Conservation (phyloP, 805 yeast genomes). For the Barnettozyma wickerhamii region DNA sequence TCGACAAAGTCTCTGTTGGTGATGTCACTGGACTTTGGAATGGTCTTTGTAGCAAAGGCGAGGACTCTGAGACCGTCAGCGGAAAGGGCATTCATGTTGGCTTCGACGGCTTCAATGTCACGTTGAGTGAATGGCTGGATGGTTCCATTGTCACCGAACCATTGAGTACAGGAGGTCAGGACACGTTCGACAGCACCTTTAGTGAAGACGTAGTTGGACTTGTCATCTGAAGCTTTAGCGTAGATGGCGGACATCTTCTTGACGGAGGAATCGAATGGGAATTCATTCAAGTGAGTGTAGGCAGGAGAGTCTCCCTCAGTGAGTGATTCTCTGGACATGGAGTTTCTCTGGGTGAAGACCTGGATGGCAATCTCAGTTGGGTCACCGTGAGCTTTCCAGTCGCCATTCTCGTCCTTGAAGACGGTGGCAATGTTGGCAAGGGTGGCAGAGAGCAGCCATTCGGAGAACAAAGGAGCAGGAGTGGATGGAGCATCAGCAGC, state of each 20-base stretch:
- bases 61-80: constrained; percentile 67
- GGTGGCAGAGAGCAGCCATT: constrained; percentile 64
- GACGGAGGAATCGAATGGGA: constrained; percentile 70
- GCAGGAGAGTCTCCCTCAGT: constrained; percentile 32
- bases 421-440: constrained; percentile 78
- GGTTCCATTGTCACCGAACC: constrained; percentile 38
- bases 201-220: constrained; percentile 38
- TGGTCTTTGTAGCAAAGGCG: constrained; percentile 54
- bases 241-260: constrained; percentile 71
- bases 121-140: constrained; percentile 35
- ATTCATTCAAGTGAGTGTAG: constrained; percentile 48
- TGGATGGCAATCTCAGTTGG: constrained; percentile 89
- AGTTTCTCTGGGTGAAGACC: constrained; percentile 62
- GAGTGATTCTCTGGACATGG: constrained; percentile 40
- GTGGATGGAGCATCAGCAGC: not conserved
- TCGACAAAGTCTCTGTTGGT: constrained; percentile 47
- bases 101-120: constrained; percentile 40
- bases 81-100: constrained; percentile 55
- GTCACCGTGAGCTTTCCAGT: constrained; percentile 82
- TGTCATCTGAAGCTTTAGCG: constrained; percentile 28
- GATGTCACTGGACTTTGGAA: constrained; percentile 28
- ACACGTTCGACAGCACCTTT: constrained; percentile 80
- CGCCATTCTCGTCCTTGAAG: constrained; percentile 39
- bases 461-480: constrained; percentile 14
- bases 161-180: constrained; percentile 47